Conservation (phyloP, 2,329 filamentous ascomycete species). For the Tolypocladium amazonense region DNA sequence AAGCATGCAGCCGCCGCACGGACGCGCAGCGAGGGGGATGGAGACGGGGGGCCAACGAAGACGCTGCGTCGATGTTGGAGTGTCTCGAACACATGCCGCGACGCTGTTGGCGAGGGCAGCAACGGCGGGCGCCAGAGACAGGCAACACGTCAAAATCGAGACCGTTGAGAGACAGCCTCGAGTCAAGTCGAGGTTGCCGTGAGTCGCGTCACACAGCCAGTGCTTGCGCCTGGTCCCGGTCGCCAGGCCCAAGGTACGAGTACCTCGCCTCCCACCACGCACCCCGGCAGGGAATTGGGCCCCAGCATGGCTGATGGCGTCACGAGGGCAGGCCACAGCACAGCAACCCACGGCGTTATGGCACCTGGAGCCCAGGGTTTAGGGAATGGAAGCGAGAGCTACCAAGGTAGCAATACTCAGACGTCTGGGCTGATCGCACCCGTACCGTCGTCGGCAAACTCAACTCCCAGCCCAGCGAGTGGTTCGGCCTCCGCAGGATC, state of each 20-base stretch:
- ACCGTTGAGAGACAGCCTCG: background rate
- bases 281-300: background rate
- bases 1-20: conserved; percentile 1
- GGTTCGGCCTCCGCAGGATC: background rate
- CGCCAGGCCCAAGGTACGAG: no score
- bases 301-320: background rate
- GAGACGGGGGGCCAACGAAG: background rate
- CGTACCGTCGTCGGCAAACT: background rate
- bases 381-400: no score
- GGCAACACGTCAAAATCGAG: background rate
- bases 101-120: background rate
- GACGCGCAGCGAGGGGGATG: background rate
- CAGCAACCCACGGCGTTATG: background rate
- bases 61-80: background rate
- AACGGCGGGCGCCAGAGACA: background rate
- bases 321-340: background rate
- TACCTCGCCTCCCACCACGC: background rate
- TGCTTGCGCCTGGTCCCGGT: background rate
- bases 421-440: background rate
- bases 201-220: background rate
- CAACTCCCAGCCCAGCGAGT: background rate
- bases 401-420: background rate
- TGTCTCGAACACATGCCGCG: background rate
- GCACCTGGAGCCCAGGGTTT: background rate
- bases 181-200: background rate